These are phyloP conservation scores for Chlorella sp. DNA, from an alignment of 139 green algal genomes.

Conservation along the genomic window DNA sequence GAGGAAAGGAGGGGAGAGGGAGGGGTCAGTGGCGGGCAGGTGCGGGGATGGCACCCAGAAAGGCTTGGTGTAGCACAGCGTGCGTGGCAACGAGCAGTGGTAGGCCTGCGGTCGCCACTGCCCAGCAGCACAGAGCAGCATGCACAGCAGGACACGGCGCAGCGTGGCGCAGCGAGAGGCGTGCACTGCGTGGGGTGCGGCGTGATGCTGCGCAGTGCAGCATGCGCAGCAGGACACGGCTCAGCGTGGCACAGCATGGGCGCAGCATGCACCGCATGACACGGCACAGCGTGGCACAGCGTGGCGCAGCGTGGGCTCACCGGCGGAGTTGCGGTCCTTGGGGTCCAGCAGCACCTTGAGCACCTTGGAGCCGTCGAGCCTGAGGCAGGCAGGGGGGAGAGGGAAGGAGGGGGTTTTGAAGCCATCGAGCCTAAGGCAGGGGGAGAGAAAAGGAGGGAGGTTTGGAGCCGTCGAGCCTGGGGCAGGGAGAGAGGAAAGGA, in stretches of 20 bases:
- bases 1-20: not conserved
- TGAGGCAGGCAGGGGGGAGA: not conserved
- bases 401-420: too few species aligned
- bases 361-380: conserved; percentile 90
- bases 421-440: too few species aligned
- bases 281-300: not conserved
- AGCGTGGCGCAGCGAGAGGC: too few species aligned
- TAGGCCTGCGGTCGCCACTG: too few species aligned
- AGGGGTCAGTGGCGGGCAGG: not conserved
- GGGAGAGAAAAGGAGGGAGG: not conserved
- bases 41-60: not conserved
- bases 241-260: too few species aligned
- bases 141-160: too few species aligned
- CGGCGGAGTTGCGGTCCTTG: conserved; percentile 94
- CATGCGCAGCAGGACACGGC: too few species aligned
- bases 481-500: not conserved
- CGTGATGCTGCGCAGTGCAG: too few species aligned
- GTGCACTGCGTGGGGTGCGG: too few species aligned
- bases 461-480: conserved; percentile 88
- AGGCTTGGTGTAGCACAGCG: too few species aligned
- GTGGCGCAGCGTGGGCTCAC: not conserved
- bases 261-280: not conserved
- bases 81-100: too few species aligned
- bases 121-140: too few species aligned
- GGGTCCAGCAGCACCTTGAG: conserved; percentile 97